These are phyloP conservation scores for Cucurbita maxima DNA, from an alignment of 306 rosid species.

Conservation along the genomic window DNA sequence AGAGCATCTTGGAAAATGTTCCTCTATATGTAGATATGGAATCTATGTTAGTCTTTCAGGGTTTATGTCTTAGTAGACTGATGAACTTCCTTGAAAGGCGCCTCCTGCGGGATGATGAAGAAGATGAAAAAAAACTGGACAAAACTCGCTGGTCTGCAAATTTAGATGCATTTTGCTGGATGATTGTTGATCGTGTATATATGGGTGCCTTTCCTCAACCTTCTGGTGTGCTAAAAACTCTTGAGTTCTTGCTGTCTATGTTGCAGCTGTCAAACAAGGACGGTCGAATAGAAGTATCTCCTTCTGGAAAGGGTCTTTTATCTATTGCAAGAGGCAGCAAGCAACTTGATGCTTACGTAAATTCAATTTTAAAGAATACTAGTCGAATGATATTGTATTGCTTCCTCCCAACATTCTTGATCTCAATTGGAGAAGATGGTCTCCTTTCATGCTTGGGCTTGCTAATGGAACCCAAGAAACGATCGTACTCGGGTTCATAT, in stretches of 20 bases:
- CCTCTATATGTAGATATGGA: constrained; percentile 67
- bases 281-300: constrained; percentile 89
- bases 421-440: constrained; percentile 66
- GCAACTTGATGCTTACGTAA: constrained; percentile 91
- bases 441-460: constrained; percentile 60
- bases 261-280: constrained; percentile 92
- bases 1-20: constrained; percentile 79
- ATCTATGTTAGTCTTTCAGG: constrained; percentile 84
- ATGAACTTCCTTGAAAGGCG: constrained; percentile 97
- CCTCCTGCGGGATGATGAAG: constrained; percentile 94
- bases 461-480: constrained; percentile 56
- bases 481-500: constrained; percentile 22
- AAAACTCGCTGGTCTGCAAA: constrained; percentile 89
- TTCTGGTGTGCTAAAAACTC: constrained; percentile 66
- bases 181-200: constrained; percentile 91
- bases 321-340: constrained; percentile 83
- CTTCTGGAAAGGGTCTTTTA: constrained; percentile 74
- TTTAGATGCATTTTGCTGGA: constrained; percentile 90
- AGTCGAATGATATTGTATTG: constrained; percentile 85
- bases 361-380: constrained; percentile 84
- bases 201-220: constrained; percentile 99
- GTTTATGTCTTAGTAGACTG: constrained; percentile 80
- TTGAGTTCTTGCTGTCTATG: constrained; percentile 93
- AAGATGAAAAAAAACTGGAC: constrained; percentile 86
- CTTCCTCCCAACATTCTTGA: constrained; percentile 80